Base-by-base conservation (phyloP, 2,329 filamentous ascomycete genomes). In the Dactylonectria macrodidyma region DNA sequence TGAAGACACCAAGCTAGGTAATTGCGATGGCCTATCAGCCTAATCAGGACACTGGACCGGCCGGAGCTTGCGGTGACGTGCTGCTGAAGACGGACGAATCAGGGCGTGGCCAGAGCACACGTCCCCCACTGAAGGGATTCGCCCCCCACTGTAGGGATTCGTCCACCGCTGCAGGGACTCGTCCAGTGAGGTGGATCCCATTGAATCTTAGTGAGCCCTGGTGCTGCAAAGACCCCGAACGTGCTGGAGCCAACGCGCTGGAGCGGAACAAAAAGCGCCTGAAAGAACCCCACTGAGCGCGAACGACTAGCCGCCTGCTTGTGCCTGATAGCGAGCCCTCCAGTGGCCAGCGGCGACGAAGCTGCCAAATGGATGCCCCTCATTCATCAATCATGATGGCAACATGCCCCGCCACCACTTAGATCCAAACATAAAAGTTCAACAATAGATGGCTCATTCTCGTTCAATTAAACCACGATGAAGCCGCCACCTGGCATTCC, bases 41-140 rank as follows among this genome's bases (percentile, higher is more conserved):
- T 62, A 66, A 66, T 62, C 38, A 46, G 54, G 64, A 46, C 30
- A 41, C 33, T 33, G 33, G 48, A 44, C 54, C 64, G 59, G 55
- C 47, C 61, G 34, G 46, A 62, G 59, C 59, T 66, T 62, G 54
- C 41, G 47, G 24, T 66, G 64, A 66, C 64, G 59, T 62, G 59
- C 64, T 62, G 52, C 41, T 24, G 11, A 7, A 16, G 41, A 56
- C 34, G 11, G 52, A 51, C 63, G 46, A 66, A 66, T 66, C 58
- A 66, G 63, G 46, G 24, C n/a, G 46, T 51, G 26, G 52, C 10
- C 26, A 52, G 24, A 47, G n/a, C 16, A 30, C 59, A 66, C 59
- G 64, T 57, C 59, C 60, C 44, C 46, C 52, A 33, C 47, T 62
- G 22, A 33, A 57, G 38, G 33, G 41, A 14, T 30, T 30, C 16